phyloP scores from a whole-genome alignment of 345 rosid species.

The Diplotaxis tenuifolia region DNA sequence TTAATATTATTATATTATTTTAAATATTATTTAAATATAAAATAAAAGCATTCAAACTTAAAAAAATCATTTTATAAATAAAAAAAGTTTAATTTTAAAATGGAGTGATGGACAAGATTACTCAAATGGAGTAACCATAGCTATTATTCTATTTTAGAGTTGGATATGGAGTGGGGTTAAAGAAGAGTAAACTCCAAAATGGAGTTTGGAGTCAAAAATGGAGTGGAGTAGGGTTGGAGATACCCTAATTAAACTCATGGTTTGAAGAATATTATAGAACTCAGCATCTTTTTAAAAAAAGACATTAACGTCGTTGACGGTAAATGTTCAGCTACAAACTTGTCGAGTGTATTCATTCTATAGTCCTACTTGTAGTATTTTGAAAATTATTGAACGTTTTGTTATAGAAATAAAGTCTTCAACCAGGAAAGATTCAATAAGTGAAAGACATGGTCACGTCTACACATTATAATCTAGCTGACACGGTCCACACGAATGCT shows the following conservation, averaged over 20 bases:
- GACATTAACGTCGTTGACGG: conserved; percentile 19
- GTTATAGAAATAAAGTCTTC: conserved; percentile 26
- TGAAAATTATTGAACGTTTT: conserved; percentile 17
- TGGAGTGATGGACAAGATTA: too few species aligned
- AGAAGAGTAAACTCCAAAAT: too few species aligned
- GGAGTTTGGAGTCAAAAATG: too few species aligned
- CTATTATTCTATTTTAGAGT: too few species aligned
- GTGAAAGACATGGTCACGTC: conserved; percentile 35
- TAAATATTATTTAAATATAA: too few species aligned
- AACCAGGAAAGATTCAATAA: conserved; percentile 4
- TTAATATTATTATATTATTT: too few species aligned
- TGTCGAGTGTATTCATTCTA: not conserved
- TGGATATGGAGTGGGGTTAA: too few species aligned
- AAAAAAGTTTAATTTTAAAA: too few species aligned
- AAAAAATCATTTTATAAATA: too few species aligned
- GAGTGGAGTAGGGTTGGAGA: too few species aligned
- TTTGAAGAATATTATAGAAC: not conserved
- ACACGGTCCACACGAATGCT: not conserved
- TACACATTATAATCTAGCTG: not conserved
- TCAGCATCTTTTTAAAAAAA: not conserved
- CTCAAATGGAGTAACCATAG: too few species aligned
- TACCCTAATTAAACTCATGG: not conserved
- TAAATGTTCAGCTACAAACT: not conserved
- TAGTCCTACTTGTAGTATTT: conserved; percentile 20
- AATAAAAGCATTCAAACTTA: too few species aligned